Conservation (phyloP, 176 grass and related monocot genomes). For the Triticum urartu region DNA sequence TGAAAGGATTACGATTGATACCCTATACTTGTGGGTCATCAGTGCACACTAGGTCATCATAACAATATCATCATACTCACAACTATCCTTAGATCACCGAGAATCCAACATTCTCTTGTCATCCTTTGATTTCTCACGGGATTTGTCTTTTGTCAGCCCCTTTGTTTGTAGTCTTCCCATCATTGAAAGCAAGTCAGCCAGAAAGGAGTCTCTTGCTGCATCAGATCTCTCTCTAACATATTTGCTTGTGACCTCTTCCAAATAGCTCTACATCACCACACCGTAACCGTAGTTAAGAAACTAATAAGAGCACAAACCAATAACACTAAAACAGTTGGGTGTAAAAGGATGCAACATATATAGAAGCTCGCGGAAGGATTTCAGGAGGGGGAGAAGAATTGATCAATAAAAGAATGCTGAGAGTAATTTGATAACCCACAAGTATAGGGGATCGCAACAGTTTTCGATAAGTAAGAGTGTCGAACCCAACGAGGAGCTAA, state of each 20-base stretch:
- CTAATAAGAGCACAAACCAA: background rate
- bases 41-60: no score
- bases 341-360: constrained; percentile 9
- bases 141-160: constrained; percentile 51
- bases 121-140: constrained; percentile 73
- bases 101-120: constrained; percentile 72
- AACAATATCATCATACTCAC: background rate
- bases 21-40: no score
- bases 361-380: constrained; percentile 54
- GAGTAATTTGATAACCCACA: no score
- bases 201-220: constrained; percentile 71
- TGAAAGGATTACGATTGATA: no score
- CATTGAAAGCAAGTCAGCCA: constrained; percentile 83
- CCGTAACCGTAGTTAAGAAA: constrained; percentile 36
- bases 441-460: no score
- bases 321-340: background rate
- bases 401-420: no score
- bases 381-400: constrained; percentile 43
- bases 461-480: no score
- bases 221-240: constrained; percentile 83
- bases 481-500: no score
- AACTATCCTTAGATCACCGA: constrained; percentile 62
- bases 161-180: constrained; percentile 52
- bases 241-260: constrained; percentile 71
- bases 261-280: constrained; percentile 41